Conservation (phyloP, 805 yeast species). For the Vanderwaltozyma verrucispora region DNA sequence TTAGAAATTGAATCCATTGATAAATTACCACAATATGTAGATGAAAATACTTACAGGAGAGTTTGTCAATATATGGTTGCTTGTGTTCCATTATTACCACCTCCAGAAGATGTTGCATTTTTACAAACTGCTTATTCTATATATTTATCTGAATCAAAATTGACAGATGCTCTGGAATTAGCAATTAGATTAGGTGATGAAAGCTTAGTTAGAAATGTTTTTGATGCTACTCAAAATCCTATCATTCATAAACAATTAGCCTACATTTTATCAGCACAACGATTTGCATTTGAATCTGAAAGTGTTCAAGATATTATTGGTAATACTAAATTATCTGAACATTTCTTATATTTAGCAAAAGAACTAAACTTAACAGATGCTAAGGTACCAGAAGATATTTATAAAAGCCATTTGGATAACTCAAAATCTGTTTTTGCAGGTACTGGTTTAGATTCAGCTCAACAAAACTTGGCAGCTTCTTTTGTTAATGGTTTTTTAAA, state of each 20-base stretch:
- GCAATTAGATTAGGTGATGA: slow-evolving; percentile 87
- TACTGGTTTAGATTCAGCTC: slow-evolving; percentile 70
- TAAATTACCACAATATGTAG: slow-evolving; percentile 72
- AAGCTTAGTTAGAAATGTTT: slow-evolving; percentile 64
- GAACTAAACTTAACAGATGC: slow-evolving; percentile 86
- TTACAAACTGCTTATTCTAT: slow-evolving; percentile 82
- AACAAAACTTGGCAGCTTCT: slow-evolving; percentile 89
- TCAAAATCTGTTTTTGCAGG: slow-evolving; percentile 44
- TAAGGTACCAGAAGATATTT: slow-evolving; percentile 89
- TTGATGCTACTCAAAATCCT: slow-evolving; percentile 66
- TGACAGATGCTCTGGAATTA: slow-evolving; percentile 81
- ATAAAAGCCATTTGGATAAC: slow-evolving; percentile 81
- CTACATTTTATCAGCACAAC: slow-evolving; percentile 78
- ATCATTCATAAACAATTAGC: slow-evolving; percentile 83
- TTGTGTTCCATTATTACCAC: slow-evolving; percentile 93
- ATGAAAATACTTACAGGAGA: slow-evolving; percentile 71
- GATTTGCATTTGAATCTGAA: slow-evolving; percentile 63
- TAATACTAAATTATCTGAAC: slow-evolving; percentile 67
- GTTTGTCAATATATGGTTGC: slow-evolving; percentile 92
- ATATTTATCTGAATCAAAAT: slow-evolving; percentile 64
- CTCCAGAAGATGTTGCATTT: slow-evolving; percentile 83
- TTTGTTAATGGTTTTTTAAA: slow-evolving; percentile 89
- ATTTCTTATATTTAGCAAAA: slow-evolving; percentile 67
- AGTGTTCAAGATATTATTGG: slow-evolving; percentile 78
- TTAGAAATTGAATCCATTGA: slow-evolving; percentile 85